These are phyloP conservation scores for Geotrichum reessii DNA, from an alignment of 1,139 yeast species.

Conservation along the genomic window DNA sequence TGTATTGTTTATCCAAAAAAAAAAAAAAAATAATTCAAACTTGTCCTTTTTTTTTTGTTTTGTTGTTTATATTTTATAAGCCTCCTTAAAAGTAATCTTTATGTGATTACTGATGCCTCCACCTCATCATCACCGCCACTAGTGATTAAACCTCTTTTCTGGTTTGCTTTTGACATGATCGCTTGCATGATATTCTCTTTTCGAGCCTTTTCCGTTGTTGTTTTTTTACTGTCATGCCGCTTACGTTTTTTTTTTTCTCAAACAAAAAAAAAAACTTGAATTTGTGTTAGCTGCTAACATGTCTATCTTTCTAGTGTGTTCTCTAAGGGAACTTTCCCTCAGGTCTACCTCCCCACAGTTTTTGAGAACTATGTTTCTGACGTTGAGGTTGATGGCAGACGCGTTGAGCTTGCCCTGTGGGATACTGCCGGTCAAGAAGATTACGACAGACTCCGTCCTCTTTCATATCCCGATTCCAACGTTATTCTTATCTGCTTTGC, in stretches of 20 bases:
- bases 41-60: not conserved
- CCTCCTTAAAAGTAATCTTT: not conserved
- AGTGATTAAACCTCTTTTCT: not conserved
- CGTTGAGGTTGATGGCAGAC: slow-evolving; percentile 87
- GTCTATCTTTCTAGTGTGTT: slow-evolving; percentile 44
- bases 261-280: no score
- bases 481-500: slow-evolving; percentile 92
- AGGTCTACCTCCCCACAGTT: slow-evolving; percentile 91
- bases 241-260: slow-evolving; percentile 13
- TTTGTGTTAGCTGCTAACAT: not conserved
- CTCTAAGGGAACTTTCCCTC: slow-evolving; percentile 94
- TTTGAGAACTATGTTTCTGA: slow-evolving; percentile 93
- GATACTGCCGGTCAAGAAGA: slow-evolving; percentile 99
- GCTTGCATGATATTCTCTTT: not conserved
- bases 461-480: slow-evolving; percentile 94
- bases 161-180: not conserved
- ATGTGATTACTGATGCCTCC: not conserved
- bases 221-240: not conserved
- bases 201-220: not conserved
- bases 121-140: not conserved
- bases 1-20: not conserved
- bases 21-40: no score
- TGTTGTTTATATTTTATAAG: slow-evolving; percentile 14
- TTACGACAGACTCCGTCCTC: slow-evolving; percentile 93
- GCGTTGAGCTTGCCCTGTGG: slow-evolving; percentile 87